Evolutionary conservation across 2,329 filamentous ascomycete species (phyloP), one percentile per base, ranked within the genome.

Genomic region (Fonsecaea multimorphosa): DNA sequence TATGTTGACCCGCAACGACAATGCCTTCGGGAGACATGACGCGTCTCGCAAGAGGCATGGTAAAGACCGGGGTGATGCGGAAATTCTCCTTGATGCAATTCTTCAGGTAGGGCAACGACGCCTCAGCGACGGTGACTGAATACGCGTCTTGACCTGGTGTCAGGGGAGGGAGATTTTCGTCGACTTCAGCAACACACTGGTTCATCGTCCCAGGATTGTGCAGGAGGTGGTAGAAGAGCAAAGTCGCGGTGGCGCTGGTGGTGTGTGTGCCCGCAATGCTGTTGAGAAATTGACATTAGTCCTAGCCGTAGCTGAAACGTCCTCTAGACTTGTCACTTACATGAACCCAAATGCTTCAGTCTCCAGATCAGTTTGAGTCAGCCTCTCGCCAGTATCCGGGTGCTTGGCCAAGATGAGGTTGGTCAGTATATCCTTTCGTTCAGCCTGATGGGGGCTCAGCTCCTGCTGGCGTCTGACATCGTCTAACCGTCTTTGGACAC

Each of bases 311-410:
- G n/a, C n/a, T n/a, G n/a, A n/a, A n/a, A n/a, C n/a, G 12, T 2
- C 19, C 4, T 56, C 2, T 51, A 22, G n/a, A 27, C 32, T 12
- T 22, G 9, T 12, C 16, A 67, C 71, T 68, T 70, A 77, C 76
- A 79, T 77, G 56, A 78, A 77, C 1, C 74, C 77, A 69, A 78
- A 79, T 2, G 76, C 76, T 57, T 79, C 76, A 0, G 76, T 74
- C 58, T 76, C 73, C 1, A 78, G 65, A 34, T 79, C 76, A 1
- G 38, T 60, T 44, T 72, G 69, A 0, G 70, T 72, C n/a, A 79
- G 66, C 1, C 49, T 61, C 31, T 73, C 71, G 0, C 77, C 76
- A 0, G 76, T 78, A n/a, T 78, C 76, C 1, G 77, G 77, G 58
- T 78, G 65, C 27, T 72, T 75, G 0, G 77, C 76, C 14, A 73